These are phyloP conservation scores for Jamesozyma jinghongensis DNA, from an alignment of 805 yeast species.

Conservation along the genomic window DNA sequence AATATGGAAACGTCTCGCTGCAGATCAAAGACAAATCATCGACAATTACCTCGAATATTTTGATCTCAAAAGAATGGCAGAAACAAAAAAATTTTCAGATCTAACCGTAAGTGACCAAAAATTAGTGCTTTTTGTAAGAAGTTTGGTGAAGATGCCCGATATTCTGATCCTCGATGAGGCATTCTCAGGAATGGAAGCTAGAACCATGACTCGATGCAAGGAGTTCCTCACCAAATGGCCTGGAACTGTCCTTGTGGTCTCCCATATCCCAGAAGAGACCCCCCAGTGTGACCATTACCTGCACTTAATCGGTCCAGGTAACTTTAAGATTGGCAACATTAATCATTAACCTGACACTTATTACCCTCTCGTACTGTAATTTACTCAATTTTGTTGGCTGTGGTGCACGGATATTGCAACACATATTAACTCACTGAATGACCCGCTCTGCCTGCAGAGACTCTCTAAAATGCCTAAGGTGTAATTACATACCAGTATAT, in stretches of 20 bases:
- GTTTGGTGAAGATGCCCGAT: conserved; percentile 69
- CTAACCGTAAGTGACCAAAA: conserved; percentile 69
- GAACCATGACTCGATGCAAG: conserved; percentile 47
- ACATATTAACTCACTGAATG: no score
- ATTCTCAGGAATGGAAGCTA: conserved; percentile 77
- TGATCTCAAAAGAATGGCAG: conserved; percentile 33
- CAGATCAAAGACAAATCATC: conserved; percentile 28
- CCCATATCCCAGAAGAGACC: conserved; percentile 71
- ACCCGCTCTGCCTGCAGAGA: no score
- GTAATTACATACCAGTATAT: no score
- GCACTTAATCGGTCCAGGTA: conserved; percentile 30
- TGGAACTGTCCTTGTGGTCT: conserved; percentile 70
- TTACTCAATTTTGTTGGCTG: background rate
- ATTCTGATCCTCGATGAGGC: conserved; percentile 86
- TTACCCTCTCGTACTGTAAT: background rate
- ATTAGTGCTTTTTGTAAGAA: conserved; percentile 62
- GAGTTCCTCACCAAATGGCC: conserved; percentile 42
- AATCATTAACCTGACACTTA: background rate
- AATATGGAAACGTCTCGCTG: conserved; percentile 32
- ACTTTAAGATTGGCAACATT: conserved; percentile 24
- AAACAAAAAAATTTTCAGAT: conserved; percentile 38
- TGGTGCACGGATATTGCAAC: background rate
- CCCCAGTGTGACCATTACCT: conserved; percentile 53
- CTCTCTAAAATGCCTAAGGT: no score
- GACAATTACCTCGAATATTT: conserved; percentile 41